Percentiles rank a stretch among this genome's conserved stretches.
Evolutionary conservation across 495 filamentous ascomycete species (phyloP).

Genomic region (Xylaria palmicola): DNA sequence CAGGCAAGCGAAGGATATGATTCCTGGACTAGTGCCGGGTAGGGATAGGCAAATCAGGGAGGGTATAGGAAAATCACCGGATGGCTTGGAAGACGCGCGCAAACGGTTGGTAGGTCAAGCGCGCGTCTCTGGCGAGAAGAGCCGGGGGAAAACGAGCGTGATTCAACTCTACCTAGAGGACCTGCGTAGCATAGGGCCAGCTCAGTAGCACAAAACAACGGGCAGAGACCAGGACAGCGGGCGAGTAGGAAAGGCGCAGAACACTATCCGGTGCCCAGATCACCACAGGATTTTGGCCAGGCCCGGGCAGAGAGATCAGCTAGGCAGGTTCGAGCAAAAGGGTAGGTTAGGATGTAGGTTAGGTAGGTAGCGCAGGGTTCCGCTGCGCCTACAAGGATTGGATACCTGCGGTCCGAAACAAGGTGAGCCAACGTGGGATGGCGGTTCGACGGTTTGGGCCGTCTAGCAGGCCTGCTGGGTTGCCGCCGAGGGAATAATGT

Average conservation of each 20-base stretch:
- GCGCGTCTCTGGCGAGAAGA: constrained; percentile 29
- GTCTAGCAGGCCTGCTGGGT: constrained; percentile 1
- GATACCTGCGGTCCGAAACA: constrained; percentile 25
- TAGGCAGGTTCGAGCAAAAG: neutral
- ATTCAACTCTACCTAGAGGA: constrained; percentile 23
- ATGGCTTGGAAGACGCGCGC: constrained; percentile 33
- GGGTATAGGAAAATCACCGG: constrained; percentile 27
- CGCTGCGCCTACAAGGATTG: constrained; percentile 33
- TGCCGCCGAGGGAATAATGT: constrained; percentile 21
- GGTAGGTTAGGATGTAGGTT: neutral
- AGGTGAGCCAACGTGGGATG: constrained; percentile 15
- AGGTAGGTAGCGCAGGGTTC: constrained; percentile 19
- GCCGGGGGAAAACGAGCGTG: constrained; percentile 30
- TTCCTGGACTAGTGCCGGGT: constrained; percentile 22
- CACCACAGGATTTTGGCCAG: constrained; percentile 10
- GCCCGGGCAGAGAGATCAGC: neutral
- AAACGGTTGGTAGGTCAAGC: constrained; percentile 28
- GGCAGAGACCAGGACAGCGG: constrained; percentile 3
- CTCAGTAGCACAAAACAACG: constrained; percentile 15
- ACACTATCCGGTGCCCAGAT: constrained; percentile 2
- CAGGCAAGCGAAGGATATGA: constrained; percentile 18
- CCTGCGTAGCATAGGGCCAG: constrained; percentile 4
- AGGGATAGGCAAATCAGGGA: constrained; percentile 23
- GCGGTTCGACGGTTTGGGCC: neutral
- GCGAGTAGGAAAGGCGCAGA: constrained; percentile 1